Evolutionary conservation across 2,329 filamentous ascomycete genomes (phyloP), one percentile per base, ranked within the genome.

Genomic region (Fusarium agapanthi): DNA sequence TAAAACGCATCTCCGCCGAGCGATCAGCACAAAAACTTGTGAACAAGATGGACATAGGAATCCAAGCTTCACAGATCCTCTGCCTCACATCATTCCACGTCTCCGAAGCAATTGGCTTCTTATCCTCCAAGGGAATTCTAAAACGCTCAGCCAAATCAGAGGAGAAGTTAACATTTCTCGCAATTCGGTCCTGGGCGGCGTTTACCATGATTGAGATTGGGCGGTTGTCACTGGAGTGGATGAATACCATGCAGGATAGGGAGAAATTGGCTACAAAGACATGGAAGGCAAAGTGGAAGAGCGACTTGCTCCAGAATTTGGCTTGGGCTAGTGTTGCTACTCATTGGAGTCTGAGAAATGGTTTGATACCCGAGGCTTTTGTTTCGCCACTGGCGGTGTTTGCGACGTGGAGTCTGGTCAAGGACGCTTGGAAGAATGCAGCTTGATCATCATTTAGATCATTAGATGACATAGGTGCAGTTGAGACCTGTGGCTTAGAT

Each of bases 381-480:
- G 63, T 63, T 14, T 64, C 58, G 34, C 59, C 58, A 9, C 26
- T 66, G 22, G 48, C 63, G 8, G 48, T 66, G 8, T 66, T 64
- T 37, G 59, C 63, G 22, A 64, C 63, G 14, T 64, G 58, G 58
- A 35, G 48, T 6, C n/a, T 66, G 18, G 43, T 66, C 5, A 63
- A 44, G 26, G 63, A 66, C 30, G 59, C 50, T 16, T 66, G 63
- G 63, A 34, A 14, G 11, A 56, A 20, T 12, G 22, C 40, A 7
- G 50, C 38, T 7, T 61, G 35, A 44, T 44, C 6, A 0, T 15
- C 13, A 6, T 8, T 43, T 12, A 7, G 13, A 6, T 40, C 24
- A 20, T 44, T 6, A 20, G 24, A 7, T 28, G 24, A 3, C 16
- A 44, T 44, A 9, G 16, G 26, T 20, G 16, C 4, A 26, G 4